Percentiles rank a stretch among this genome's conserved stretches.
phyloP scores from a whole-genome alignment of 1,139 yeast genomes.

The Debaryomycetaceae sp. region DNA sequence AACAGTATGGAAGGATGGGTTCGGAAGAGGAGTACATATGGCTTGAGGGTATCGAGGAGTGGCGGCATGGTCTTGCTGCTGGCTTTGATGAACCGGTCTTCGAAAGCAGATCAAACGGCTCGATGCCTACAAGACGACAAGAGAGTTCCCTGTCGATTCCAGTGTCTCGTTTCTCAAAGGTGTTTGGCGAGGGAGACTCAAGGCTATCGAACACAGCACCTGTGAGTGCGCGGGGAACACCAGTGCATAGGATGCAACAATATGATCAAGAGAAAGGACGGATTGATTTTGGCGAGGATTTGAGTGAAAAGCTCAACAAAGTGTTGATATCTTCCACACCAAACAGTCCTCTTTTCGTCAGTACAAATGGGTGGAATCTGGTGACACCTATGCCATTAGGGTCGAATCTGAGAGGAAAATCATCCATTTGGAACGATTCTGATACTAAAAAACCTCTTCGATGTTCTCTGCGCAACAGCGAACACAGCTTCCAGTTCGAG shows the following conservation, averaged over 20 bases:
- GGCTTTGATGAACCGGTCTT: not conserved
- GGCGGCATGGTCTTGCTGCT: not conserved
- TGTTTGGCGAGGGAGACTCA: not conserved
- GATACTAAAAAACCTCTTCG: not conserved
- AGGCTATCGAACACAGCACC: not conserved
- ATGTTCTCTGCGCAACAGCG: not conserved
- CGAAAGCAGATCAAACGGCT: not conserved
- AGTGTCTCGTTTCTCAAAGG: not conserved
- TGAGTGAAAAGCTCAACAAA: not conserved
- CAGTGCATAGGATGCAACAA: not conserved
- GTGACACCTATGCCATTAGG: not conserved
- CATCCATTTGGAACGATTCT: slow-evolving; percentile 10
- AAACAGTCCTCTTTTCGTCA: not conserved
- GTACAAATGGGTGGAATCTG: not conserved
- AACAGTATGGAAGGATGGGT: not conserved
- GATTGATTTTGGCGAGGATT: not conserved
- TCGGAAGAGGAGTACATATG: not conserved
- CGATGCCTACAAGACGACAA: not conserved
- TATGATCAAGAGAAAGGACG: not conserved
- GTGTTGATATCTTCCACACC: not conserved
- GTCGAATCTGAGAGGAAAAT: not conserved
- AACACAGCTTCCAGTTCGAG: not conserved
- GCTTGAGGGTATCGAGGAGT: not conserved
- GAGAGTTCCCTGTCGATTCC: not conserved
- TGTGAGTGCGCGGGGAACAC: not conserved